Percentiles rank a stretch among this genome's conserved stretches.
These are phyloP conservation scores for Termitomyces sp. DNA, from an alignment of 768 basidiomycete species.

Conservation along the genomic window DNA sequence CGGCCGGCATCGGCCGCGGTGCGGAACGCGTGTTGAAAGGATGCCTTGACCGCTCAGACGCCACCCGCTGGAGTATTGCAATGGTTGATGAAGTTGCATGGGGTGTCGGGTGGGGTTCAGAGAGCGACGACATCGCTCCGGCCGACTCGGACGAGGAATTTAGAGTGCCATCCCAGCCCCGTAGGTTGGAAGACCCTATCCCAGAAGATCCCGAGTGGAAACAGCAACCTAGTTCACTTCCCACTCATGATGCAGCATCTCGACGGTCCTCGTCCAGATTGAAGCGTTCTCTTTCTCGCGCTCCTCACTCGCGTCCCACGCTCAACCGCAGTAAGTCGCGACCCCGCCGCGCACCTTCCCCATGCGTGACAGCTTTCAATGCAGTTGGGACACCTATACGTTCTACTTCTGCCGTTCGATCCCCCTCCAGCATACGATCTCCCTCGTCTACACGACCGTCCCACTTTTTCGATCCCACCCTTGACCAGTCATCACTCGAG, in stretches of 20 bases:
- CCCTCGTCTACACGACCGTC: conserved; percentile 20
- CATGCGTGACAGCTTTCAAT: conserved; percentile 13
- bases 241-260: conserved; percentile 29
- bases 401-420: conserved; percentile 1
- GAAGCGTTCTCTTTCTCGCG: conserved; percentile 45
- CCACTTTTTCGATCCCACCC: conserved; percentile 16
- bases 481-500: conserved; percentile 21
- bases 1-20: conserved; percentile 48
- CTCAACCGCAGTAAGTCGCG: conserved; percentile 36
- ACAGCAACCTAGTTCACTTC: conserved; percentile 19
- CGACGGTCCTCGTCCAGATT: conserved; percentile 35
- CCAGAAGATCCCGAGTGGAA: conserved; percentile 19
- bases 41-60: conserved; percentile 64
- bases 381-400: neutral
- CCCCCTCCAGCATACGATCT: conserved; percentile 11
- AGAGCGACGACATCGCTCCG: conserved; percentile 37
- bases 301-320: conserved; percentile 35
- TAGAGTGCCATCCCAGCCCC: conserved; percentile 21
- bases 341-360: conserved; percentile 22
- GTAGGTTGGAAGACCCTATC: conserved; percentile 12
- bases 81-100: conserved; percentile 78
- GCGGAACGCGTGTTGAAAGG: conserved; percentile 70
- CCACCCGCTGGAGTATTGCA: conserved; percentile 71
- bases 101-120: conserved; percentile 67
- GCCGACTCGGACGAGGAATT: conserved; percentile 24